phyloP scores from a whole-genome alignment of 1,284 basidiomycete species.

The Naganishia albida region DNA sequence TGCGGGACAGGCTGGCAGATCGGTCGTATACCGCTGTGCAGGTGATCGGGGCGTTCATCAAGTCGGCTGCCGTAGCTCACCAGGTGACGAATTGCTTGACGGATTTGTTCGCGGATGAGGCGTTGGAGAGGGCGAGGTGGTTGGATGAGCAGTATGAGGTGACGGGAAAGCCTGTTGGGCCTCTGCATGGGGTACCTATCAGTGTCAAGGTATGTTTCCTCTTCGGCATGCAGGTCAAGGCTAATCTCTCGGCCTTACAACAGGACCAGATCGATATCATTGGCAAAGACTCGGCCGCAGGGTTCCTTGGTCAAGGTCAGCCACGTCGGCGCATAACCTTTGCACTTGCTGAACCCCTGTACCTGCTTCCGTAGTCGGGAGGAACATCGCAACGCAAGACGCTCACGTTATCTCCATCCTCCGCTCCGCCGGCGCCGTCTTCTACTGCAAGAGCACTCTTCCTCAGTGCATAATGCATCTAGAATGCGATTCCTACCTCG shows the following conservation, averaged over 20 bases:
- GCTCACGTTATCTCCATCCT: slow-evolving; percentile 35
- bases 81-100: slow-evolving; percentile 66
- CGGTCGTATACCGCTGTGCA: slow-evolving; percentile 40
- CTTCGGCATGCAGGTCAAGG: no score
- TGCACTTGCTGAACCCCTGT: background rate
- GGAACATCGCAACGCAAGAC: slow-evolving; percentile 16
- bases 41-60: slow-evolving; percentile 34
- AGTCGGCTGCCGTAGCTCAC: slow-evolving; percentile 39
- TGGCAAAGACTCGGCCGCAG: slow-evolving; percentile 42
- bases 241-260: background rate
- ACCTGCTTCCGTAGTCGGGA: background rate
- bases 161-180: slow-evolving; percentile 60
- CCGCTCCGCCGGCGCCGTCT: slow-evolving; percentile 37
- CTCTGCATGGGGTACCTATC: slow-evolving; percentile 66
- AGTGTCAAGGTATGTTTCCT: slow-evolving; percentile 57
- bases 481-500: slow-evolving; percentile 33
- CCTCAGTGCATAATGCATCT: slow-evolving; percentile 43
- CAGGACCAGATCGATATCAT: slow-evolving; percentile 52
- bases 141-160: slow-evolving; percentile 62
- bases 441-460: slow-evolving; percentile 41
- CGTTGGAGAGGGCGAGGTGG: slow-evolving; percentile 61
- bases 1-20: slow-evolving; percentile 43
- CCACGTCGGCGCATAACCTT: background rate
- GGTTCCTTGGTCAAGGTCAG: slow-evolving; percentile 31
- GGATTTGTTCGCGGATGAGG: slow-evolving; percentile 66